Percentiles rank a stretch among this genome's conserved stretches.
Conservation (phyloP, 441 rosid species). For the Bocquillonia castaneifolia region DNA sequence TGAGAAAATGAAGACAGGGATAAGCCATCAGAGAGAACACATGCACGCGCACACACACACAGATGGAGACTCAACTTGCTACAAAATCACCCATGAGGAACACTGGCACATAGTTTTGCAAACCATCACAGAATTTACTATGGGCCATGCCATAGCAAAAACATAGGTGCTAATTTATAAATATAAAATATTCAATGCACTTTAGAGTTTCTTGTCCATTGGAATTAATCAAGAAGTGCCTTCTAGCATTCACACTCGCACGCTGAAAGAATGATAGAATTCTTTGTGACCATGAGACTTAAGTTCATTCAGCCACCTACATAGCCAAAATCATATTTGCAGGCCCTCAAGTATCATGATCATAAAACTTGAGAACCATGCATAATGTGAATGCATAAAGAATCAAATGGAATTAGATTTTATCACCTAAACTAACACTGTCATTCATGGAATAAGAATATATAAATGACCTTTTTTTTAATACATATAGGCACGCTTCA, state of each 20-base stretch:
- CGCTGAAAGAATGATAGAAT: too few species aligned
- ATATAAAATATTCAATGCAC: background rate
- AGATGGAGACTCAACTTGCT: background rate
- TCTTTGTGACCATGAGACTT: too few species aligned
- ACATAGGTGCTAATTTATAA: background rate
- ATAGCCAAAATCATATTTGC: too few species aligned
- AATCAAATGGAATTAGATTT: too few species aligned
- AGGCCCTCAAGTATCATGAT: too few species aligned
- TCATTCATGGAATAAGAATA: too few species aligned
- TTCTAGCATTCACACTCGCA: background rate
- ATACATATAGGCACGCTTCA: too few species aligned
- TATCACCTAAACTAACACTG: too few species aligned
- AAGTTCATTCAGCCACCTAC: too few species aligned
- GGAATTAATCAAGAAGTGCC: background rate
- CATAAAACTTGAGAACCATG: too few species aligned
- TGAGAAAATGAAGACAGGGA: conserved; percentile 19
- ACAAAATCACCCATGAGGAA: conserved; percentile 1
- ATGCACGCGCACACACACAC: background rate
- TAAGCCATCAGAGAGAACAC: conserved; percentile 9
- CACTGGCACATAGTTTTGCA: background rate
- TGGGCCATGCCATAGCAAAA: background rate
- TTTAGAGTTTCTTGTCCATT: background rate
- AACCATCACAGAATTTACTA: background rate
- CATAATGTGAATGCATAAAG: too few species aligned
- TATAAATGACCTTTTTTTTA: too few species aligned